These are phyloP conservation scores for Teratosphaeria viscida DNA, from an alignment of 2,329 filamentous ascomycete genomes.

Conservation along the genomic window DNA sequence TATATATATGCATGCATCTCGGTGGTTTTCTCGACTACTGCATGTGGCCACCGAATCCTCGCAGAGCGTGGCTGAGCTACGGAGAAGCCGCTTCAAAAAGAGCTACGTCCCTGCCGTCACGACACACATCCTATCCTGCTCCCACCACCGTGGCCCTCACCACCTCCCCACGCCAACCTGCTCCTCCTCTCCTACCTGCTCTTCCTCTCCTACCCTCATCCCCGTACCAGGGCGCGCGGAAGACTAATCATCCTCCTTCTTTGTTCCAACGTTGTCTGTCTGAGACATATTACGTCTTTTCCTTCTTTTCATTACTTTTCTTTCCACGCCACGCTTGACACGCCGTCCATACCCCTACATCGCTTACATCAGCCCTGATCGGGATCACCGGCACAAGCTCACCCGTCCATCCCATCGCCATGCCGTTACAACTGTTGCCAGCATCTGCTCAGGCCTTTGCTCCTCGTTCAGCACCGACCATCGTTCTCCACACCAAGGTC, in stretches of 20 bases:
- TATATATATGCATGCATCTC: not conserved
- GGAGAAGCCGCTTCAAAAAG: conserved; percentile 1
- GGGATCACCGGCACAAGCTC: conserved; percentile 5
- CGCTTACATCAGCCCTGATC: conserved; percentile 15
- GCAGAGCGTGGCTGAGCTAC: conserved; percentile 1
- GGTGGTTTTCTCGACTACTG: conserved; percentile 9
- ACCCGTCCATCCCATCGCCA: conserved; percentile 34
- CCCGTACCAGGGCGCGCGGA: conserved; percentile 9
- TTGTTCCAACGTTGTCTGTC: conserved; percentile 13
- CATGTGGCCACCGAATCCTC: conserved; percentile 11
- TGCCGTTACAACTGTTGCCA: conserved; percentile 88
- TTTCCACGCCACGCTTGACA: conserved; percentile 8
- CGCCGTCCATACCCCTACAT: conserved; percentile 18
- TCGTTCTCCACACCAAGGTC: conserved; percentile 83
- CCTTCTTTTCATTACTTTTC: conserved; percentile 11
- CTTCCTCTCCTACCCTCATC: conserved; percentile 13
- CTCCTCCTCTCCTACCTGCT: conserved; percentile 13
- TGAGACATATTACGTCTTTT: conserved; percentile 20
- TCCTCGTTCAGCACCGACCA: conserved; percentile 84
- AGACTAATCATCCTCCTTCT: conserved; percentile 13
- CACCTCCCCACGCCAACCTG: conserved; percentile 3
- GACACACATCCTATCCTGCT: not conserved
- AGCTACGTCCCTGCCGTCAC: conserved; percentile 3
- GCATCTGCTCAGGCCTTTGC: conserved; percentile 95
- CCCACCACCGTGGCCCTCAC: conserved; percentile 8